Evolutionary conservation across 495 filamentous ascomycete genomes (phyloP).

Genomic region (Aspergillus ostianus): DNA sequence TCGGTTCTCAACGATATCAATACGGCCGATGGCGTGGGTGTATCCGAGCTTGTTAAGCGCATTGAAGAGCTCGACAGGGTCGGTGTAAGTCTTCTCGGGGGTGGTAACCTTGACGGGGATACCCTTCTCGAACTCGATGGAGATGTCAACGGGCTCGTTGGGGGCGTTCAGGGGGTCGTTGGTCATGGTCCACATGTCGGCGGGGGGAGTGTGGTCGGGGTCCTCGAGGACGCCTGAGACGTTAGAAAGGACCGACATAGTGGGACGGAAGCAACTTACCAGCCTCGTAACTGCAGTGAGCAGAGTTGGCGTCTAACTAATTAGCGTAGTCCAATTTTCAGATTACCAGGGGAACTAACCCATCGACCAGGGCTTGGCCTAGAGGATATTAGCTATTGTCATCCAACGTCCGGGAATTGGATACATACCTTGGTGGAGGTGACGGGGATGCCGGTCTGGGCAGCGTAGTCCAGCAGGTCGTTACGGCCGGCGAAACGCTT

Average conservation of each 20-base stretch:
- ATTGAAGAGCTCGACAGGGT: constrained; percentile 76
- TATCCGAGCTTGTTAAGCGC: constrained; percentile 75
- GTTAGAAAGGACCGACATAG: neutral
- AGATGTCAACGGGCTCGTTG: constrained; percentile 72
- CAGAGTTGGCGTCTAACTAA: constrained; percentile 74
- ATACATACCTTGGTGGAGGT: constrained; percentile 66
- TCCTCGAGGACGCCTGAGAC: constrained; percentile 37
- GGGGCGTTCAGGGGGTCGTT: constrained; percentile 74
- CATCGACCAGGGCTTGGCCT: constrained; percentile 71
- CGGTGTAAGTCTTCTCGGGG: constrained; percentile 65
- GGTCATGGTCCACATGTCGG: constrained; percentile 84
- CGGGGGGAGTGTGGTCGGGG: constrained; percentile 57
- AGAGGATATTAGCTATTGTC: constrained; percentile 3
- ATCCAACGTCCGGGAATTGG: neutral
- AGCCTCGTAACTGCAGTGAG: constrained; percentile 88
- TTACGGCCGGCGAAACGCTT: constrained; percentile 78
- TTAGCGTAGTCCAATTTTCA: neutral
- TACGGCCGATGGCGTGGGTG: constrained; percentile 76
- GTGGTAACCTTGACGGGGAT: constrained; percentile 70
- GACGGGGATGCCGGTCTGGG: constrained; percentile 75
- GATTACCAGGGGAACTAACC: constrained; percentile 5
- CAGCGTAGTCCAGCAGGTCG: constrained; percentile 86
- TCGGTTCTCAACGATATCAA: constrained; percentile 89
- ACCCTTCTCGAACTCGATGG: constrained; percentile 80
- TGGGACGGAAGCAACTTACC: constrained; percentile 46